Evolutionary conservation across 768 basidiomycete species (phyloP).

Genomic region (Auricularia heimuer): DNA sequence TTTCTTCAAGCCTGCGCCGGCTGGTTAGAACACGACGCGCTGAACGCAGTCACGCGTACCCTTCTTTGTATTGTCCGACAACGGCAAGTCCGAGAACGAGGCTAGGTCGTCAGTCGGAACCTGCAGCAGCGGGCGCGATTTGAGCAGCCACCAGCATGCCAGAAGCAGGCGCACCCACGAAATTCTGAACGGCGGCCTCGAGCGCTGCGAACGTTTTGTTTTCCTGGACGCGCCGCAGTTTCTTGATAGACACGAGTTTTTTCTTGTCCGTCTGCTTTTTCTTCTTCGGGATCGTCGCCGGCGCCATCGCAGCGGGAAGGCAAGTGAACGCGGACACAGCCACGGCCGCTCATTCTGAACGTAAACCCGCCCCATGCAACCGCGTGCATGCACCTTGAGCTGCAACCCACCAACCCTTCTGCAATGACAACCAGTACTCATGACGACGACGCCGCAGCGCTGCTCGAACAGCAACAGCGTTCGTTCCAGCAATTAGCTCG

Average conservation of each 20-base stretch:
- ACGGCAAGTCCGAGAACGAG: conserved; percentile 64
- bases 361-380: neutral
- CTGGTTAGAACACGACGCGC: neutral
- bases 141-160: neutral
- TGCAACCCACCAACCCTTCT: neutral
- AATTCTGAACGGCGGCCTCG: conserved; percentile 20
- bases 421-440: neutral
- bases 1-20: conserved; percentile 63
- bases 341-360: neutral
- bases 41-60: conserved; percentile 30
- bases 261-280: neutral
- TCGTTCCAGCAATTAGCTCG: neutral
- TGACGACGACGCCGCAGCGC: neutral
- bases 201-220: conserved; percentile 22
- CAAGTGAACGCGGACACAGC: neutral
- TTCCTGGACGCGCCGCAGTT: conserved; percentile 7
- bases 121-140: conserved; percentile 25
- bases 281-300: neutral
- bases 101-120: conserved; percentile 40
- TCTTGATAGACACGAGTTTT: neutral
- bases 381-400: neutral
- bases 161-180: conserved; percentile 19
- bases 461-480: neutral
- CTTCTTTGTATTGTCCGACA: conserved; percentile 66
- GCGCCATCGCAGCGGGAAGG: neutral